Evolutionary conservation across 2,329 filamentous ascomycete genomes (phyloP).

Genomic region (Colletotrichum sp.): DNA sequence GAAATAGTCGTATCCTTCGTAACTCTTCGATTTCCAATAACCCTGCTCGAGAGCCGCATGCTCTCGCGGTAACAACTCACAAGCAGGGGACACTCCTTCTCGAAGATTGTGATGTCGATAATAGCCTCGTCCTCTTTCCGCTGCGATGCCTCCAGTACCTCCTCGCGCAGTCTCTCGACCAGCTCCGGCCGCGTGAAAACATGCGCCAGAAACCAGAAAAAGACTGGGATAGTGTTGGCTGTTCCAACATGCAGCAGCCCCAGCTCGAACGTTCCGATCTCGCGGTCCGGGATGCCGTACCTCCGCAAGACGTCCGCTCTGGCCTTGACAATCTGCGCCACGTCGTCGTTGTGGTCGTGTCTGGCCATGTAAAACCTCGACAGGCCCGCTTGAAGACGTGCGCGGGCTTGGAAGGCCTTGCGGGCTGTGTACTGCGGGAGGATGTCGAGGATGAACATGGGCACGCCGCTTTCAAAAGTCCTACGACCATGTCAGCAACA

Average conservation of each 20-base stretch:
- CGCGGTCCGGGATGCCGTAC: constrained; percentile 28
- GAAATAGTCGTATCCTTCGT: not conserved
- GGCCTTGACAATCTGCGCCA: constrained; percentile 30
- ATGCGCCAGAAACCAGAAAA: constrained; percentile 39
- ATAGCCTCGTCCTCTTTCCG: not conserved
- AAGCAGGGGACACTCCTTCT: not conserved
- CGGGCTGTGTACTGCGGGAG: constrained; percentile 32
- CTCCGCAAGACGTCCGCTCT: constrained; percentile 28
- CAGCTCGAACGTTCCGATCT: constrained; percentile 34
- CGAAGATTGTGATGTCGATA: not conserved
- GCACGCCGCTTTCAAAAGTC: constrained; percentile 30
- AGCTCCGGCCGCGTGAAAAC: constrained; percentile 32
- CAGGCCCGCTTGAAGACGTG: constrained; percentile 27
- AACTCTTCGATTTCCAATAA: not conserved
- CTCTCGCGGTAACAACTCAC: not conserved
- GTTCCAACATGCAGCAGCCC: constrained; percentile 32
- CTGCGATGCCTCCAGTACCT: constrained; percentile 12
- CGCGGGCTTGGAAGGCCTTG: constrained; percentile 31
- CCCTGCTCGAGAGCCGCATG: not conserved
- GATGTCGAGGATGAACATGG: constrained; percentile 31
- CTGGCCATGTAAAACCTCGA: constrained; percentile 32
- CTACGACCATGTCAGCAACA: constrained; percentile 16
- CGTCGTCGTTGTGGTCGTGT: constrained; percentile 28
- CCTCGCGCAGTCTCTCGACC: constrained; percentile 26
- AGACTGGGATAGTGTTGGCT: constrained; percentile 38